phyloP scores from a whole-genome alignment of 352 stramenopile species.

The Globisporangium heterothallicum region DNA sequence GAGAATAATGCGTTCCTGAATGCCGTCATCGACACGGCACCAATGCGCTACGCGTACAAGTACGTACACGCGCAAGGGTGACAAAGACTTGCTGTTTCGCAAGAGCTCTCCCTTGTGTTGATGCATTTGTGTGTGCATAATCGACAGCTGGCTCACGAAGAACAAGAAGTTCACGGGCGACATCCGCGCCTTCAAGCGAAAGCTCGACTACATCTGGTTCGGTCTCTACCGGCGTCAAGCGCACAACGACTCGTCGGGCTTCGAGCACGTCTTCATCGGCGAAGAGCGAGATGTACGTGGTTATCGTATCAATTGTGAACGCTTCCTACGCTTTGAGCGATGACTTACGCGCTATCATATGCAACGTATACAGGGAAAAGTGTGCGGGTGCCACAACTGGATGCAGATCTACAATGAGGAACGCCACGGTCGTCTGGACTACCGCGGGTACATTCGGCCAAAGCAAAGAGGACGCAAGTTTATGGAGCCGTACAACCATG shows the following conservation, averaged over 20 bases:
- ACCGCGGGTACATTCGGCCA: constrained; percentile 91
- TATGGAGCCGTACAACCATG: constrained; percentile 74
- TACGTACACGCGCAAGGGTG: constrained; percentile 26
- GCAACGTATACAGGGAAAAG: constrained; percentile 49
- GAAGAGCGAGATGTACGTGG: constrained; percentile 92
- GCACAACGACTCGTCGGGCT: constrained; percentile 89
- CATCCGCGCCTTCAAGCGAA: constrained; percentile 77
- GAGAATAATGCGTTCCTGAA: constrained; percentile 93
- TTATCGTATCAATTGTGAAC: constrained; percentile 2
- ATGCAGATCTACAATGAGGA: constrained; percentile 96
- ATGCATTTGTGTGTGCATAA: neutral
- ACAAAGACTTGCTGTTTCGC: neutral
- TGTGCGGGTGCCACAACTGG: constrained; percentile 96
- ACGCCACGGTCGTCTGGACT: constrained; percentile 89
- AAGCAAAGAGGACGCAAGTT: constrained; percentile 65
- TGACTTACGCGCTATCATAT: too few species aligned
- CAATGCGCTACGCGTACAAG: constrained; percentile 92
- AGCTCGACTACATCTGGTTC: constrained; percentile 95
- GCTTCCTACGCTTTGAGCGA: too few species aligned
- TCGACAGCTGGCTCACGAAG: constrained; percentile 73
- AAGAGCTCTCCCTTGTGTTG: neutral
- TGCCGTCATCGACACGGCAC: constrained; percentile 87
- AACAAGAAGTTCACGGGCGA: constrained; percentile 83
- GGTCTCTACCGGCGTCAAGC: constrained; percentile 89
- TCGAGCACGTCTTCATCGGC: constrained; percentile 96